Evolutionary conservation across 257 asterid genomes (phyloP).

Genomic region (Eucommia ulmoides): DNA sequence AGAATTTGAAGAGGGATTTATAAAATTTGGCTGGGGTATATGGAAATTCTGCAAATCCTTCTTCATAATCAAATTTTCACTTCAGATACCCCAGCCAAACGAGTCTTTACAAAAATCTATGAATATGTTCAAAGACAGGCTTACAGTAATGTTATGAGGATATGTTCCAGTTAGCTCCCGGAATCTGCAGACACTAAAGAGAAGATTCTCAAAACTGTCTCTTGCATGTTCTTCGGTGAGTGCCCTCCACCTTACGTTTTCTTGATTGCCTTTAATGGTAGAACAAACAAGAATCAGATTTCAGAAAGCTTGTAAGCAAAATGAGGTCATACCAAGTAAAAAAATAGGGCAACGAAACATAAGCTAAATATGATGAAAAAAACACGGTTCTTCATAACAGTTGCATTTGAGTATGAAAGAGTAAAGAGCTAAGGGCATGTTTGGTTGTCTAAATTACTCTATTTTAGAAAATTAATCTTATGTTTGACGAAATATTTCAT

Average conservation of each 20-base stretch:
- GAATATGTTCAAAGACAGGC: no score
- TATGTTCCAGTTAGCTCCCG: background rate
- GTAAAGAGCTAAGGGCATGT: no score
- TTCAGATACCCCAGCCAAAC: no score
- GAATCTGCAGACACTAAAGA: background rate
- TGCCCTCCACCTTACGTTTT: background rate
- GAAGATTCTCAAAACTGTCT: conserved; percentile 83
- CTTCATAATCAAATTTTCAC: no score
- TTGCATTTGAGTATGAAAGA: background rate
- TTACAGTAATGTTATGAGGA: background rate
- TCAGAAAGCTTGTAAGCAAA: background rate
- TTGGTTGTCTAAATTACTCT: no score
- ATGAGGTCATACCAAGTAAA: conserved; percentile 5
- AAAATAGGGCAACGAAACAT: background rate
- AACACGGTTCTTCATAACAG: background rate
- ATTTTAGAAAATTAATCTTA: background rate
- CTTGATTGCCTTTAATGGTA: background rate
- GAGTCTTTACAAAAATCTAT: no score
- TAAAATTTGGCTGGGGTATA: no score
- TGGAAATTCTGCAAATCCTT: no score
- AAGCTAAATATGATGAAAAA: background rate
- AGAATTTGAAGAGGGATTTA: no score
- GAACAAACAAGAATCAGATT: conserved; percentile 1
- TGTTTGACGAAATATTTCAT: background rate
- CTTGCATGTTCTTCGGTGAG: conserved; percentile 46